Conservation (phyloP, 257 asterid species). For the Cruciata laevipes region DNA sequence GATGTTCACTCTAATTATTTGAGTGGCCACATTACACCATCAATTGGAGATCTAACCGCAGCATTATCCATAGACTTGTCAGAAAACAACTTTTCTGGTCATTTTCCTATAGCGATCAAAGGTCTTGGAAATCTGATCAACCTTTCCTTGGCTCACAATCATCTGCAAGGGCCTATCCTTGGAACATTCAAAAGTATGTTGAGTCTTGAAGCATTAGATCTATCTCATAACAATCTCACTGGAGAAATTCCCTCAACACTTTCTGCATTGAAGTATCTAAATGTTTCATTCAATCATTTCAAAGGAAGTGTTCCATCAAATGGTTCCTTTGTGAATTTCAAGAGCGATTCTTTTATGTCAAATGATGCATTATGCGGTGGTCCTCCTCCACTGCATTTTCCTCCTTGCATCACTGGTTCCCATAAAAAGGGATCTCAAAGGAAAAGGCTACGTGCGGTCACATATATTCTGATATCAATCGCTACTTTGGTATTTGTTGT, state of each 20-base stretch:
- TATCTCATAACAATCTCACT: background rate
- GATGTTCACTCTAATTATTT: background rate
- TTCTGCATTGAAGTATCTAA: background rate
- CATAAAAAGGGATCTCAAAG: background rate
- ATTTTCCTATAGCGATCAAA: background rate
- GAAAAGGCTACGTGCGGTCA: background rate
- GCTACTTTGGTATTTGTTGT: background rate
- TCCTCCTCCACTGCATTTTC: background rate
- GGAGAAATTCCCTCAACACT: background rate
- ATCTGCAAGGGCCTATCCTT: conserved; percentile 1
- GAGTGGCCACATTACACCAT: background rate
- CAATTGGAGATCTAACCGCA: background rate
- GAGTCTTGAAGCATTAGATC: background rate
- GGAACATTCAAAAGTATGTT: background rate
- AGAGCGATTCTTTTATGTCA: background rate
- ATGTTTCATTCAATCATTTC: background rate
- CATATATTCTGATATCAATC: background rate
- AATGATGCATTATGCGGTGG: background rate
- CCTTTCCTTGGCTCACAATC: background rate
- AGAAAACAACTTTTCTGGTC: background rate
- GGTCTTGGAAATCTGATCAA: background rate
- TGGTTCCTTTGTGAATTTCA: background rate
- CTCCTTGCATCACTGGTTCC: background rate
- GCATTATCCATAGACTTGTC: background rate
- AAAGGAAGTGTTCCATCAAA: background rate